Evolutionary conservation across 139 green algal genomes (phyloP), one percentile per base, ranked within the genome.

Genomic region (Chlorella sp.): DNA sequence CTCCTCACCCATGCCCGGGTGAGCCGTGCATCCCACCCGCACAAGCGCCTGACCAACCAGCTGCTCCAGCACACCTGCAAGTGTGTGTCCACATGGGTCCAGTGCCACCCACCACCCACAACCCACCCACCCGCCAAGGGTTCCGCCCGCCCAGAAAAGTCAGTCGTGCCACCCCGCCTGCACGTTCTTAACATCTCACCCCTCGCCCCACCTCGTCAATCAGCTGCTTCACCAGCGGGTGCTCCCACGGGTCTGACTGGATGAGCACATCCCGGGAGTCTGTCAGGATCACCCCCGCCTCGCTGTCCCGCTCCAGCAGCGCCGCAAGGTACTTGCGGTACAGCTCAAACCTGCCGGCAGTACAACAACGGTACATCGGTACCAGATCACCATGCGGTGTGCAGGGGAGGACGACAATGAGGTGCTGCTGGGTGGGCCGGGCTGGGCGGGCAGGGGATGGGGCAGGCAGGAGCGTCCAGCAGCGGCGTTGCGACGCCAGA

Each of bases 301-400:
- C 85, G 48, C 85, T 82, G 85, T 89, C 71, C 42, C 85, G 71
- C 71, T 73, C 68, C 39, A 81, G 39, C 66, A 88, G 85, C 28
- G 32, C 42, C 1, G 15, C 21, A 21, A 89, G 85, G 42, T 83
- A 89, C n/a, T 48, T 40, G 11, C 36, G 53, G 71, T 83, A 89
- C 48, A 89, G 85, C 85, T 89, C 85, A 83, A 89, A 89, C 85
- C 85, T 89, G 85, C n/a, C 18, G 24, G 26, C 14, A 39, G 32
- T 40, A 18, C 24, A 30, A 16, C 9, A 57, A 9, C 48, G 48
- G 48, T 57, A 9, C 48, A 9, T 5, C 9, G 48, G 48, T 57
- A 57, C 48, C 48, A 57, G 48, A 9, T 57, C 48, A 5, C 7
- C 7, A 9, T 57, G 48, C 48, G 48, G 7, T 57, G 48, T 57